Evolutionary conservation across 163 green algal genomes (phyloP).

Genomic region (Scenedesmus sp.): DNA sequence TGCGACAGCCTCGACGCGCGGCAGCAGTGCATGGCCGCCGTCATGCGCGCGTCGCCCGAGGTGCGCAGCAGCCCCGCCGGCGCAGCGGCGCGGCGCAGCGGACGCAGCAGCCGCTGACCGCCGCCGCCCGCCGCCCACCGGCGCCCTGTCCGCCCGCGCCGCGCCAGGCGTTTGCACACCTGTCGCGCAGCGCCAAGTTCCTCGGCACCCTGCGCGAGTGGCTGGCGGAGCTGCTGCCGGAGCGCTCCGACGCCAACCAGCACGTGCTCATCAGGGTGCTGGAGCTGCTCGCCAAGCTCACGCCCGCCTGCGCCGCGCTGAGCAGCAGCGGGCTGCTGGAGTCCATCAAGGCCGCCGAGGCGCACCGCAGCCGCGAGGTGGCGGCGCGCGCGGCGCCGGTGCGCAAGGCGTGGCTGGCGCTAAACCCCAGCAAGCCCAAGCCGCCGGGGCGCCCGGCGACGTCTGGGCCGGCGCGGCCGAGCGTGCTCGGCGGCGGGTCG

Average conservation of each 20-base stretch:
- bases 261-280: conserved; percentile 34
- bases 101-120: background rate
- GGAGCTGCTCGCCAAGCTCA: conserved; percentile 18
- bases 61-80: conserved; percentile 4
- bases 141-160: background rate
- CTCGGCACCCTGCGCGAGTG: conserved; percentile 19
- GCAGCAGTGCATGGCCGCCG: conserved; percentile 24
- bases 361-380: conserved; percentile 32
- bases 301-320: background rate
- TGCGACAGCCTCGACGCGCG: conserved; percentile 16
- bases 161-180: background rate
- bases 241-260: conserved; percentile 28
- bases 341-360: conserved; percentile 1
- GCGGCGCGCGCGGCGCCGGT: background rate
- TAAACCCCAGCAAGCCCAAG: conserved; percentile 31
- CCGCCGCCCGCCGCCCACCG: background rate
- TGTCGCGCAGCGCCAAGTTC: background rate
- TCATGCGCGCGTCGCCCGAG: conserved; percentile 6
- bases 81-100: no score
- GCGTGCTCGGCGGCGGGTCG: no score
- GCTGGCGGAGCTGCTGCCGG: conserved; percentile 50
- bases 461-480: no score
- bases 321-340: background rate
- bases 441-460: background rate
- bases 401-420: background rate